A percentile compares a stretch with the other conserved stretches of the same genome.
These are phyloP conservation scores for Cryphonectria parasitica DNA, from an alignment of 2,329 filamentous ascomycete genomes.

Conservation along the genomic window DNA sequence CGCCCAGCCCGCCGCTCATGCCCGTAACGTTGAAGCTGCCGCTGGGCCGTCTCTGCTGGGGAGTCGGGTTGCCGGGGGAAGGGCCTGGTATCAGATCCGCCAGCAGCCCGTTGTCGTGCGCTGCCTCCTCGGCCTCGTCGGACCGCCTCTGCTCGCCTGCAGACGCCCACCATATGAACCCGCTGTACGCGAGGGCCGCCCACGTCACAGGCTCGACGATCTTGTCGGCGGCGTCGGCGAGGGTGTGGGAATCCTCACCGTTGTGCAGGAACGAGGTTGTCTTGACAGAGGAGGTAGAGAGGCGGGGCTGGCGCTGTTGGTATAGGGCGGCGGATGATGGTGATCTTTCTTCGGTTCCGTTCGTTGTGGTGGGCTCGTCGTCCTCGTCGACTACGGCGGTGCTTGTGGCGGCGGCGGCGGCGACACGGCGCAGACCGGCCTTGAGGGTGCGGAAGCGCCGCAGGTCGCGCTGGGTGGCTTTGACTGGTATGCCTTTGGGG, in stretches of 20 bases:
- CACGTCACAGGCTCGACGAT: slow-evolving; percentile 68
- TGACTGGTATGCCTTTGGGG: slow-evolving; percentile 66
- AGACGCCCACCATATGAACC: slow-evolving; percentile 90
- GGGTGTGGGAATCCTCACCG: slow-evolving; percentile 41
- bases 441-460: slow-evolving; percentile 75
- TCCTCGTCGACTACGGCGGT: slow-evolving; percentile 29
- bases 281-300: slow-evolving; percentile 27
- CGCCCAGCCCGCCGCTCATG: slow-evolving; percentile 41
- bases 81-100: slow-evolving; percentile 51
- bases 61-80: slow-evolving; percentile 27
- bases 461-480: slow-evolving; percentile 88
- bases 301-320: slow-evolving; percentile 19
- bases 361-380: slow-evolving; percentile 3
- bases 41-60: slow-evolving; percentile 25
- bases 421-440: slow-evolving; percentile 60
- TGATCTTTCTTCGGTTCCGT: slow-evolving; percentile 21
- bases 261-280: slow-evolving; percentile 29
- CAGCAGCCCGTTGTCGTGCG: slow-evolving; percentile 59
- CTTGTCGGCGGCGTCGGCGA: slow-evolving; percentile 55
- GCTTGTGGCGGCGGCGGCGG: slow-evolving; percentile 33
- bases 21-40: slow-evolving; percentile 33
- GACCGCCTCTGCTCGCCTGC: slow-evolving; percentile 72
- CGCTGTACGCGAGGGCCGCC: slow-evolving; percentile 77
- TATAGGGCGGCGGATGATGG: slow-evolving; percentile 4
- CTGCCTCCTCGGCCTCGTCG: slow-evolving; percentile 62